A percentile compares a stretch with the other conserved stretches of the same genome.
phyloP scores from a whole-genome alignment of 345 rosid species.

The Zanthoxylum bungeanum region DNA sequence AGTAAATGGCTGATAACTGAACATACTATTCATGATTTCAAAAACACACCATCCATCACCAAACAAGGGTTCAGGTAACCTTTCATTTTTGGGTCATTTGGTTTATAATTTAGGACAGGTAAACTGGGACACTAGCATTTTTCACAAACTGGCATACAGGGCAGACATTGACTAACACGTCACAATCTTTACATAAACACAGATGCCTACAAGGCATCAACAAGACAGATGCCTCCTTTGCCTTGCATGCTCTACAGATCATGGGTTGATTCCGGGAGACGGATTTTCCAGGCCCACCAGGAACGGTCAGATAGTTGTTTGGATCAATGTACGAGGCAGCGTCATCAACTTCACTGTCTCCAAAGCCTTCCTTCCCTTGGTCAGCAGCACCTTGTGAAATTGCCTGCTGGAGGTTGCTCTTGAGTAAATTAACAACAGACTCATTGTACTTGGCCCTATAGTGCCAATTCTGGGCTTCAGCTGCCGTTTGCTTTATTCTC shows the following conservation, averaged over 20 bases:
- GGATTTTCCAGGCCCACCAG: constrained; percentile 24
- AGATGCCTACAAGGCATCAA: constrained; percentile 87
- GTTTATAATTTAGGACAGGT: constrained; percentile 41
- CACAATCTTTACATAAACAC: constrained; percentile 81
- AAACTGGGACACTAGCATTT: constrained; percentile 57
- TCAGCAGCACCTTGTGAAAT: constrained; percentile 69
- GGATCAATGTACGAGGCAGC: constrained; percentile 61
- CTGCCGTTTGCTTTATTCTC: constrained; percentile 57
- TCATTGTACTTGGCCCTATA: constrained; percentile 73
- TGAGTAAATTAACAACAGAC: constrained; percentile 62
- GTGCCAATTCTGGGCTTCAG: constrained; percentile 82
- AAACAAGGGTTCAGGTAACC: constrained; percentile 15
- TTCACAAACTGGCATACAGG: constrained; percentile 80
- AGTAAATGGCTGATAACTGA: constrained; percentile 6
- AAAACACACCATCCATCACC: too few relatives aligned
- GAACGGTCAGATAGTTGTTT: constrained; percentile 35
- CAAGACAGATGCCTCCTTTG: constrained; percentile 61
- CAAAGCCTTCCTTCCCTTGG: constrained; percentile 80
- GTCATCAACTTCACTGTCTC: constrained; percentile 79
- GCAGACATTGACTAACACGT: constrained; percentile 48
- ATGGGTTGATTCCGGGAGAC: constrained; percentile 20
- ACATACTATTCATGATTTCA: constrained; percentile 15
- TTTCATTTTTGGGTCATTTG: constrained; percentile 21
- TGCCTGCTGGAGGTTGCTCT: constrained; percentile 69
- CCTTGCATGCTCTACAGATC: constrained; percentile 68